Base-by-base conservation (phyloP, 2,329 filamentous ascomycete species). In the Talaromyces sp. region DNA sequence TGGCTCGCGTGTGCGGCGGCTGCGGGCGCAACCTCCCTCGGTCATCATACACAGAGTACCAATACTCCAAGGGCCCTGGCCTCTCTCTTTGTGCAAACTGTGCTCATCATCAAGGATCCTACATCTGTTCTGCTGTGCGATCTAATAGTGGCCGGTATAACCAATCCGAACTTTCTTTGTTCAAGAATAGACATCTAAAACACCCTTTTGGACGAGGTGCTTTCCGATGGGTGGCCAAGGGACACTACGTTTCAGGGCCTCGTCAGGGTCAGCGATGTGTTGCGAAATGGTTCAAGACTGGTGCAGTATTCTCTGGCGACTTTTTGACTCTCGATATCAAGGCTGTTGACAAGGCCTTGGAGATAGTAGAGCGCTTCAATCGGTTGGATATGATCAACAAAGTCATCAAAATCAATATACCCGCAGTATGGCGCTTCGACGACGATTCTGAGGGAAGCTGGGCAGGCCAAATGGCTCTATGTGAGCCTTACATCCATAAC, bases 211-310 rank as follows among this genome's bases (percentile, higher is more conserved):
- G 45, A 5, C 6, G 24, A 35, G 60, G 60, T 11, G 6, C 43
- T 52, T 62, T 62, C 31, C 60, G 60, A 39, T 62, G 60, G 60
- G 60, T 62, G 31, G 60, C 60, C 31, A 62, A 50, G 60, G 60
- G 60, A 37, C 14, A 6, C 11, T 62, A 62, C 31, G 6, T 31
- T 50, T 50, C 45, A 50, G 60, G 45, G 19, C 37, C 31, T 62
- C 60, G 60, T 37, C 27, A 39, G 13, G 45, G 60, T 4, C 60
- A 62, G 19, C 19, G 11, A n/a, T 62, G 60, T 13, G 45, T 52
- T 43, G 9, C 35, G 2, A 62, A 52, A 49, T 62, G 60, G 60
- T 52, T 62, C 60, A 62, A 52, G 60, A 39, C 5, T 14, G 45
- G 60, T 7, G 43, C 41, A 8, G 60, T 52, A 24, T 52, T 62